Evolutionary conservation across 768 basidiomycete genomes (phyloP), one percentile per base, ranked within the genome.

Genomic region (Strobilomyces echinocephalus): DNA sequence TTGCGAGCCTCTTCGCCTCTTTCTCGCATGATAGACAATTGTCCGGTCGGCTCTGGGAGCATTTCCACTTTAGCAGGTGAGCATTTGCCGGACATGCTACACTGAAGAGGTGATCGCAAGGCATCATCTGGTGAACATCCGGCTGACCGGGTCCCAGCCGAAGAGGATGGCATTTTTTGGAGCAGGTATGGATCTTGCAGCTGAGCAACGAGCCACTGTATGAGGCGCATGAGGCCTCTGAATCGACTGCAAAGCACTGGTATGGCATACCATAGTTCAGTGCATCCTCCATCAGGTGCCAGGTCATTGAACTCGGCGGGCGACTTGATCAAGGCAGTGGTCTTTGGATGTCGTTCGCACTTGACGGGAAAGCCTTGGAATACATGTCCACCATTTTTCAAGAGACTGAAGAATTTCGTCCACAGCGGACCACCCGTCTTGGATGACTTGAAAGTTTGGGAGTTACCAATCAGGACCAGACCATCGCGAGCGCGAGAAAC

Each of bases 401-500:
- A 57, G 48, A 80, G 56, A 1, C 66, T 61, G 48, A 87, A 77
- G 6, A 87, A 72, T 12, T 64, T 61, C 0, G 48, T 60, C 85
- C 85, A 88, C 0, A 84, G 51, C 1, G 71, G 72, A 5, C 65
- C 67, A 1, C 84, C 84, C 56, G 76, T 82, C 31, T 74, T 75
- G 8, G 85, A 72, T 5, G 74, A 70, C 39, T 68, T 63, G 70
- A 87, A 87, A 0, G 87, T 88, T 4, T 79, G 59, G 0, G 77
- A 69, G 58, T 88, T 87, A 8, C 87, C 87, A 21, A 88, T 77
- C 66, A 88, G 75, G 52, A 88, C 79, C 14, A 87, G 62, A 0
- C 76, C 82, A 57, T 87, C 72, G 3, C 86, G 77, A 7, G 86
- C 83, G 11, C 87, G 80, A 0, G 87, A 88, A 11, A 88, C 72